These are phyloP conservation scores for Solidago caesia DNA, from an alignment of 129 eudicot genomes.

Conservation along the genomic window DNA sequence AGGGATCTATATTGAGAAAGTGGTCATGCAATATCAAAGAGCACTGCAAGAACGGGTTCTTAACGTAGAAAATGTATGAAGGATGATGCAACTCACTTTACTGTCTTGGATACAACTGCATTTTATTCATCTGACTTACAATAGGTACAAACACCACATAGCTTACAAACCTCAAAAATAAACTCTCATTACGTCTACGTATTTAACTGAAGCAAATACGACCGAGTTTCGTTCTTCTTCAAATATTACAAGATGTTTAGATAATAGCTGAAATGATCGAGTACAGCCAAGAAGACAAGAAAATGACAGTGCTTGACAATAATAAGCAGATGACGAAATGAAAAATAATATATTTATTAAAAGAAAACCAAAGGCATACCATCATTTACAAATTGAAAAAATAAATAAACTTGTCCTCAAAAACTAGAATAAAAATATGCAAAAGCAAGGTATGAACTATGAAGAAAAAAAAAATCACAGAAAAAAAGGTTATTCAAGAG, in stretches of 20 bases:
- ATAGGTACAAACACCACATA: no score
- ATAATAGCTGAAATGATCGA: not conserved
- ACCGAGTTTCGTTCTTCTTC: not conserved
- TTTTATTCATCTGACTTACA: no score
- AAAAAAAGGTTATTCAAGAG: conserved; percentile 1
- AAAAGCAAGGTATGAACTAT: conserved; percentile 34
- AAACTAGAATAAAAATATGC: conserved; percentile 30
- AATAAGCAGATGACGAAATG: conserved; percentile 1
- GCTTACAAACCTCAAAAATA: no score
- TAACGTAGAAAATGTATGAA: no score
- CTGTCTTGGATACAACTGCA: no score
- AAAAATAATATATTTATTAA: not conserved
- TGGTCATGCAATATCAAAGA: no score
- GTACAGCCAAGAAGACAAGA: not conserved
- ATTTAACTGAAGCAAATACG: no score
- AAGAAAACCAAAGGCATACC: not conserved
- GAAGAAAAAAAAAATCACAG: conserved; percentile 23
- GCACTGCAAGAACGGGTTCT: no score
- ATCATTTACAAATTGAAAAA: not conserved
- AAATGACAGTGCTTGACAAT: not conserved
- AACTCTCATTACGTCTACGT: no score
- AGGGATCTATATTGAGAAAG: no score
- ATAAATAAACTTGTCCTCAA: conserved; percentile 21
- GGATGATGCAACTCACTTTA: no score
- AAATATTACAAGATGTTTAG: not conserved